Evolutionary conservation across 1,139 yeast genomes (phyloP).

Genomic region (Kodamaea anthophila): DNA sequence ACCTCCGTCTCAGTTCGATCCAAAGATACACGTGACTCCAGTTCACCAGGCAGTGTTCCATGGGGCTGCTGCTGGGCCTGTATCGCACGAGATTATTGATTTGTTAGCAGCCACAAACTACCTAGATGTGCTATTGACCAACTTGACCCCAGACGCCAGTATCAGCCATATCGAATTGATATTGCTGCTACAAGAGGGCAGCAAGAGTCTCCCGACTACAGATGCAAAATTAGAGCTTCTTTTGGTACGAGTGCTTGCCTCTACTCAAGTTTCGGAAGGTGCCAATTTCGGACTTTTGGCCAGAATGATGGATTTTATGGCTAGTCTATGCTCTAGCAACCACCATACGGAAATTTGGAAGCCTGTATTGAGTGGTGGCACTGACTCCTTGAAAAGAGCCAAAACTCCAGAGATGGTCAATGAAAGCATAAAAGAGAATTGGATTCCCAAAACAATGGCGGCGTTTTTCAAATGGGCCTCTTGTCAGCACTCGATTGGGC

Average conservation of each 20-base stretch:
- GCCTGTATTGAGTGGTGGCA: too few relatives aligned
- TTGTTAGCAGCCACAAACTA: conserved; percentile 17
- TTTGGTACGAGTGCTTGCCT: conserved; percentile 7
- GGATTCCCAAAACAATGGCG: conserved; percentile 1
- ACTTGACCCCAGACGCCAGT: conserved; percentile 32
- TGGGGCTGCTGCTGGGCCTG: conserved; percentile 6
- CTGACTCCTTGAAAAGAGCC: not conserved
- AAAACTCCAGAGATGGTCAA: conserved; percentile 2
- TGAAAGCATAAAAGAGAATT: conserved; percentile 2
- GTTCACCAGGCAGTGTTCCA: conserved; percentile 15
- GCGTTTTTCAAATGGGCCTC: conserved; percentile 1
- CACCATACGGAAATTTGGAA: not conserved
- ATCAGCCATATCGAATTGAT: conserved; percentile 35
- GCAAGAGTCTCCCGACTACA: not conserved
- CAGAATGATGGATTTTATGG: conserved; percentile 6
- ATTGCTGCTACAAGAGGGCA: conserved; percentile 9
- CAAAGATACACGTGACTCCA: conserved; percentile 15
- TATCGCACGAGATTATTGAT: conserved; percentile 8
- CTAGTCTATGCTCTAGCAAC: not conserved
- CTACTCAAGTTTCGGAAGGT: conserved; percentile 5
- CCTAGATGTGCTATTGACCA: conserved; percentile 33
- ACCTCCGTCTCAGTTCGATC: conserved; percentile 13
- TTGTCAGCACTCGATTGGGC: not conserved
- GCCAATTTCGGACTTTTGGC: conserved; percentile 6
- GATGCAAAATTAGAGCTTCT: conserved; percentile 9